Evolutionary conservation across 345 rosid species (phyloP), one percentile per base, ranked within the genome.

Genomic region (Populus davidiana): DNA sequence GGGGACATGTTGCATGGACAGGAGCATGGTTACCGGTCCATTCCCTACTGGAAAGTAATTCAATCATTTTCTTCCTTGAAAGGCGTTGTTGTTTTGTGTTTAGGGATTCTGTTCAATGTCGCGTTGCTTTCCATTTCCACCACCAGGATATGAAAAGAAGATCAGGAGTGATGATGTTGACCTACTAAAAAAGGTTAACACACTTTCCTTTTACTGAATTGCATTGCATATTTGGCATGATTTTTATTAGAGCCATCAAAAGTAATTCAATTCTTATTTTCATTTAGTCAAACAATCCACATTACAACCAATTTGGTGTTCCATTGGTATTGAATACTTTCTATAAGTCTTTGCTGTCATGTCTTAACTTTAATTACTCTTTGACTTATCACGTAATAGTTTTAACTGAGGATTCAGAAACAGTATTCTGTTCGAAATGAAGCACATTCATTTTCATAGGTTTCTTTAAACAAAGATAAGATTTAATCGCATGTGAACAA

Each of bases 71-170:
- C 61, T 82, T 35, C 77, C 85, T 74, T 39, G 81, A 82, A 72
- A 79, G 79, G 74, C 74, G 75, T 87, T 81, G 79, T 83, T 87
- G 52, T 81, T 33, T 71, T 29, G 71, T 59, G 64, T 76, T 81
- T 67, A 68, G 44, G 79, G 83, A 68, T 64, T 21, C 50, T 75
- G 78, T 86, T 92, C 87, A 83, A 96, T 96, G 99, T 96, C 99
- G 90, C 99, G 98, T 86, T 93, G 99, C 93, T 96, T 96, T 84
- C 97, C 98, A 11, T 93, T 96, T 82, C 97, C 97, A 27, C 99
- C 98, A 27, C 94, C 97, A 67, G 99, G 99, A 85, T 96, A 93
- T 86, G 94, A 87, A 86, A 91, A 89, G 94, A 90, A 92, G 92
- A 79, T 86, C 82, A 85, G 83, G 75, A 77, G 83, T 63, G 88